Evolutionary conservation across 106 monocot species (phyloP), one percentile per base, ranked within the genome.

Genomic region (Dendrobium officinale): DNA sequence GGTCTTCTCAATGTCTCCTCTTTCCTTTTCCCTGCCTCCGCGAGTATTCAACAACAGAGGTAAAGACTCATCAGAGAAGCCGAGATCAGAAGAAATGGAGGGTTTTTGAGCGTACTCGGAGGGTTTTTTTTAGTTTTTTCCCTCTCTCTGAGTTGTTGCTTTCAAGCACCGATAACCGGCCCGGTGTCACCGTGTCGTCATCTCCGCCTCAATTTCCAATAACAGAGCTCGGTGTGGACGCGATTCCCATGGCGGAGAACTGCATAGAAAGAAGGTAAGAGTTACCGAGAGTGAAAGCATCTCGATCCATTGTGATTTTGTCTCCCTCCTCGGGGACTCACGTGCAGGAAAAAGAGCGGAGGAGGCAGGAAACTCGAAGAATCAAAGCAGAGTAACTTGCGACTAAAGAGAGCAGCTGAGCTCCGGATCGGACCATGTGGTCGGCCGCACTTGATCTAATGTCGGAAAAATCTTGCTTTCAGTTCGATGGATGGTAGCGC

Each of bases 121-220:
- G 81, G 61, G 22, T 75, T 75, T 81, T 37, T 61, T 66, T 40
- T 31, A 9, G 15, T 67, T 49, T 61, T 42, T 72, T 55, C 42
- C 59, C 44, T 59, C 58, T 13, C 29, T 64, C 9, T 26, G 77
- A 37, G 27, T 82, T 18, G 82, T 82, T 67, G 77, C 82, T 82
- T 61, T 82, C 82, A 81, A 74, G 75, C 44, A n/a, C 67, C 67
- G 64, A 8, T 79, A 37, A 79, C 79, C 79, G 79, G 2, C 49
- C 43, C 76, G 76, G 76, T 76, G 49, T 37, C 43, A 18, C 16
- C 74, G 41, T 42, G 74, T 74, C 74, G 74, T 19, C 19, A 29
- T 29, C 74, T 26, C 74, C 74, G 74, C 74, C 74, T 19, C 43
- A 74, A 70, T 33, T 37, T 37, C 42, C 74, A 74, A 8, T 43